These are phyloP conservation scores for Auricularia sp. DNA, from an alignment of 768 basidiomycete species.

Conservation along the genomic window DNA sequence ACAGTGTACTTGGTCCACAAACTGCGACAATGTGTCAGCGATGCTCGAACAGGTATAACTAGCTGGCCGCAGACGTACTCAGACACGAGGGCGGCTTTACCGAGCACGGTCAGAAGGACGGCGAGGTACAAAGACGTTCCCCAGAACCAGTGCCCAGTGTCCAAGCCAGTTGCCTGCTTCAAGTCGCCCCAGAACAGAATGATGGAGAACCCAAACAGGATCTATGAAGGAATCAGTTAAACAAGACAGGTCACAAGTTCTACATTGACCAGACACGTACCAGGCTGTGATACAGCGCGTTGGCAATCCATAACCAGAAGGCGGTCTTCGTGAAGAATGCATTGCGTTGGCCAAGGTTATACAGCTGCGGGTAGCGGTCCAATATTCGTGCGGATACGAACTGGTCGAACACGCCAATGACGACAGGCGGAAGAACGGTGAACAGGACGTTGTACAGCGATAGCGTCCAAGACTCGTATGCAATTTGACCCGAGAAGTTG, in stretches of 20 bases:
- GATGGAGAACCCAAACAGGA: constrained; percentile 80
- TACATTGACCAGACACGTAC: constrained; percentile 33
- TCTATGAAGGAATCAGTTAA: constrained; percentile 31
- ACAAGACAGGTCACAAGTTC: constrained; percentile 6
- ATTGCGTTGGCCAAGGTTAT: constrained; percentile 89
- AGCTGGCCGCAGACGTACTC: constrained; percentile 54
- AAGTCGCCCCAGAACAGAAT: constrained; percentile 91
- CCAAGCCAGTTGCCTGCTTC: constrained; percentile 67
- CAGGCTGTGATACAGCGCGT: constrained; percentile 83
- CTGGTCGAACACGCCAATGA: constrained; percentile 97
- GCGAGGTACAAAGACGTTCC: constrained; percentile 93
- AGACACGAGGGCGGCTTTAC: constrained; percentile 93
- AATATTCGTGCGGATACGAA: constrained; percentile 95
- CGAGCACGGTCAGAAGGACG: constrained; percentile 87
- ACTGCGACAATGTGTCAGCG: constrained; percentile 30
- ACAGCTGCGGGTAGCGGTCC: constrained; percentile 94
- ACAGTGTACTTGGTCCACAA: constrained; percentile 99
- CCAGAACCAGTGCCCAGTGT: constrained; percentile 98
- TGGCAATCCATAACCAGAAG: constrained; percentile 87
- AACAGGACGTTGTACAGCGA: constrained; percentile 95
- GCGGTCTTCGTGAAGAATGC: constrained; percentile 84
- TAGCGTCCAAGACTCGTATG: constrained; percentile 97
- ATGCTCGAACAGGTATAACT: constrained; percentile 2
- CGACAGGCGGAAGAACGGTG: constrained; percentile 90
- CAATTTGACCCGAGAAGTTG: constrained; percentile 98